A percentile compares a stretch with the other conserved stretches of the same genome.
Conservation (phyloP, 345 rosid genomes). For the Eucalyptus microcorys region DNA sequence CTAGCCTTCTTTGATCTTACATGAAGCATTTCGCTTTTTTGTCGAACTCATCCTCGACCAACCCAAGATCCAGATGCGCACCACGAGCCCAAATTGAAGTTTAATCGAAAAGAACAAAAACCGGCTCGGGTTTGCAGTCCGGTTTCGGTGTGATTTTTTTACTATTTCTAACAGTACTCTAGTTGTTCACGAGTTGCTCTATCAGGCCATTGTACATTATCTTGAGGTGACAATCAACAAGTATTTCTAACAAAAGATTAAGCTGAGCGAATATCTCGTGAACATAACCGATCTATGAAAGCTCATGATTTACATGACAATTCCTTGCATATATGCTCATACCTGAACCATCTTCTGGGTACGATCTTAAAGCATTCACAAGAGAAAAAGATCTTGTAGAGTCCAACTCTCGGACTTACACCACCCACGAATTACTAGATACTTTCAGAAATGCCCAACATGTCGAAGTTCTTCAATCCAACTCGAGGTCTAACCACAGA, state of each 20-base stretch:
- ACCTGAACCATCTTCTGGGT: too few species aligned
- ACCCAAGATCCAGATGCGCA: not conserved
- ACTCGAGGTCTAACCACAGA: not conserved
- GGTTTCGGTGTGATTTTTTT: not conserved
- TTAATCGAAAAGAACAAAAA: not conserved
- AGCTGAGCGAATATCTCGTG: too few species aligned
- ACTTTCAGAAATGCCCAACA: not conserved
- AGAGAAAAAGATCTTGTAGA: not conserved
- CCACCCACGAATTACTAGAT: too few species aligned
- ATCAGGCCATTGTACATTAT: not conserved
- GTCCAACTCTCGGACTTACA: not conserved
- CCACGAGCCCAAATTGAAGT: not conserved
- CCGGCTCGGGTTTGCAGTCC: not conserved
- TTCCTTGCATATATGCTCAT: too few species aligned
- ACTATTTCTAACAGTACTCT: not conserved
- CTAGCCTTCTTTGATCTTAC: rapidly evolving
- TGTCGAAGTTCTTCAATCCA: not conserved
- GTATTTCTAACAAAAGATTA: not conserved
- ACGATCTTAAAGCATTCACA: too few species aligned
- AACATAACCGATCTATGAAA: too few species aligned
- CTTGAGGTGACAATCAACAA: not conserved
- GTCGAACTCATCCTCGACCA: not conserved
- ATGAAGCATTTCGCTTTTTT: not conserved
- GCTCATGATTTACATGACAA: too few species aligned
- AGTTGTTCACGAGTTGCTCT: too few species aligned